Base-by-base conservation (phyloP, 2,329 filamentous ascomycete species). In the Penicillium sp. region DNA sequence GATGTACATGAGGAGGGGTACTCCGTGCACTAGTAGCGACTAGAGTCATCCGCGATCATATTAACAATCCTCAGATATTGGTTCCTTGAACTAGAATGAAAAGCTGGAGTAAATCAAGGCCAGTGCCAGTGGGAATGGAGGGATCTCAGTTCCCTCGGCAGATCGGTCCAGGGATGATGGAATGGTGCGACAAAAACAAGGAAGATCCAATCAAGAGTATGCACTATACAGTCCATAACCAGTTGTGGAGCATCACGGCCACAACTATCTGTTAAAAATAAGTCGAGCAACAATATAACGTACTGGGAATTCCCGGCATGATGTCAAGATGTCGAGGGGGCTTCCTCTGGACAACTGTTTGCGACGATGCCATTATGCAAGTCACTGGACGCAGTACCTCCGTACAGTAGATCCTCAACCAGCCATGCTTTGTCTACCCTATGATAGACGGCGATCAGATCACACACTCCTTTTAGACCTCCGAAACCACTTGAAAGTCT, bases 91-190 rank as follows among this genome's bases (percentile, higher is more conserved):
- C 16, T 27, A 51, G 27, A 16, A 31, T 31, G 7, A 18, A 14
- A 13, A 36, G 6, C 18, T 2, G 14, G 10, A 24, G 18, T 22
- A 22, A 11, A 24, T 22, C 16, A 40, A 27, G 24, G 24, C 6
- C 24, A 27, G 19, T 35, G 18, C 49, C 49, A 51, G 49, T 39
- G 49, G 10, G 19, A 37, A 18, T 27, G 6, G 35, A 37, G 19
- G 49, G 49, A 39, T 19, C n/a, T 37, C 14, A n/a, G 7, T 37
- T 51, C 36, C 49, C 35, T 39, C 36, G 49, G 43, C 36, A 16
- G 54, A 56, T 50, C 54, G 39, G 24, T 36, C 44, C 53, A 50
- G 44, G 36, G 54, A 56, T 56, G 31, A 22, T 50, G 36, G 44
- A 46, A 41, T 50, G 19, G 46, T 49, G 13, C 46, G 27, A 49